Base-by-base conservation (phyloP, 2,329 filamentous ascomycete species). In the Mycogone perniciosa region DNA sequence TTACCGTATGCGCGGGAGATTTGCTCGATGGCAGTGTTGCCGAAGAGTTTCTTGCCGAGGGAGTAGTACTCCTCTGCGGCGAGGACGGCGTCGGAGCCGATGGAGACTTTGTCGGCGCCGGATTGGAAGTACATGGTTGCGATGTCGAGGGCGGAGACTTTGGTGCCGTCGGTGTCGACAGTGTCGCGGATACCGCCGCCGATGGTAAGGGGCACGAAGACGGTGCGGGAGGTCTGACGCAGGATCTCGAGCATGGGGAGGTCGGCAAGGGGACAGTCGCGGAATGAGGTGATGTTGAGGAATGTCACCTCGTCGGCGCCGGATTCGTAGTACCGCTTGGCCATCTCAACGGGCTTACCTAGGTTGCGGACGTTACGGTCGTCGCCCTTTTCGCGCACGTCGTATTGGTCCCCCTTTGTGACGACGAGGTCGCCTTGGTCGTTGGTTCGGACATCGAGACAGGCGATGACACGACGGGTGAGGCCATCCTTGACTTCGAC, bases 381-480 rank as follows among this genome's bases (percentile, higher is more conserved):
- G 10, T 72, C 76, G 26, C 76, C 75, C 71, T 96, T 96, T 64
- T 97, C 93, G 31, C 93, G 88, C 6, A 99, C 93, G 63, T 99
- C 93, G 72, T 99, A 99, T 69, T 97, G 92, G 70, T 99, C 93
- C 51, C 93, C 93, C 71, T 99, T 99, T 10, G 93, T 99, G 35
- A 99, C 93, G 0, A 99, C 93, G 7, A 99, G 77, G 68, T 99
- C 93, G 33, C 93, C 93, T 54, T 86, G 77, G 67, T 99, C 93
- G 68, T 99, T 99, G 48, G 91, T 82, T 40, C 93, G 86, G 46
- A 99, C 93, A 65, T 99, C 93, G 30, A 99, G 82, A 65, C 93
- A 99, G 30, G 93, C 93, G 64, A 99, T 97, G 46, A 99, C 83
- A 57, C 93, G 82, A 53, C 90, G 79, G n/a, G 93, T 99, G 46